Percentiles rank a stretch among this genome's conserved stretches.
Conservation (phyloP, 805 yeast species). For the Blastobotrys attinorum region DNA sequence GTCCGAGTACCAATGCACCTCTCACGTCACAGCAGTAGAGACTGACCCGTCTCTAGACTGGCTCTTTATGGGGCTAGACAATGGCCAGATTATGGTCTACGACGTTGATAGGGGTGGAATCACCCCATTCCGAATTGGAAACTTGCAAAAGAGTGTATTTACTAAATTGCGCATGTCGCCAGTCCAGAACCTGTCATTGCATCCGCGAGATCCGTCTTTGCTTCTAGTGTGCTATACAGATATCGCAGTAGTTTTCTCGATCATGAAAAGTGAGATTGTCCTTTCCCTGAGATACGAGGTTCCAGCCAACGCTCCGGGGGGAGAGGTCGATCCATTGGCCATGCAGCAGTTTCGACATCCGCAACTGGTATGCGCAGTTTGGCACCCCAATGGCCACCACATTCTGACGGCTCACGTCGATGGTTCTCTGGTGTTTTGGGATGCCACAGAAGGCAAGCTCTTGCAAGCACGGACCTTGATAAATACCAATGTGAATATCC, state of each 20-base stretch:
- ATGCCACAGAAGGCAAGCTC: slow-evolving; percentile 64
- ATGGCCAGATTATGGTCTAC: slow-evolving; percentile 63
- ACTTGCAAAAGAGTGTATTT: slow-evolving; percentile 57
- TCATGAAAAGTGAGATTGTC: slow-evolving; percentile 50
- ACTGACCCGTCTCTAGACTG: slow-evolving; percentile 87
- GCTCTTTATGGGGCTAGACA: slow-evolving; percentile 70
- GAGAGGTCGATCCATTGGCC: slow-evolving; percentile 34
- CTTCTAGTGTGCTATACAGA: slow-evolving; percentile 65
- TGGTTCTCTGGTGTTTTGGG: slow-evolving; percentile 89
- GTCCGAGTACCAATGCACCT: slow-evolving; percentile 53
- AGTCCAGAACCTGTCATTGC: slow-evolving; percentile 63
- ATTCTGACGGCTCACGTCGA: slow-evolving; percentile 71
- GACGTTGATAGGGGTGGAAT: slow-evolving; percentile 73
- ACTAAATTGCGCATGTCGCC: slow-evolving; percentile 55
- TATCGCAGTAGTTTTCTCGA: slow-evolving; percentile 60
- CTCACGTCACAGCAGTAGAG: slow-evolving; percentile 59
- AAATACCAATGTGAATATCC: slow-evolving; percentile 56
- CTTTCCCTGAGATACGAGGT: slow-evolving; percentile 55
- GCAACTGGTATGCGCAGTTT: slow-evolving; percentile 45
- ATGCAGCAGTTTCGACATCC: slow-evolving; percentile 32
- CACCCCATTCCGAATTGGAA: slow-evolving; percentile 60
- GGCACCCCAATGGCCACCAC: slow-evolving; percentile 93
- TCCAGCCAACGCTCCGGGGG: slow-evolving; percentile 66
- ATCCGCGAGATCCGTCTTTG: slow-evolving; percentile 83
- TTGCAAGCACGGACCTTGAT: slow-evolving; percentile 66